phyloP scores from a whole-genome alignment of 331 rosid species.

The Cydonia oblonga region DNA sequence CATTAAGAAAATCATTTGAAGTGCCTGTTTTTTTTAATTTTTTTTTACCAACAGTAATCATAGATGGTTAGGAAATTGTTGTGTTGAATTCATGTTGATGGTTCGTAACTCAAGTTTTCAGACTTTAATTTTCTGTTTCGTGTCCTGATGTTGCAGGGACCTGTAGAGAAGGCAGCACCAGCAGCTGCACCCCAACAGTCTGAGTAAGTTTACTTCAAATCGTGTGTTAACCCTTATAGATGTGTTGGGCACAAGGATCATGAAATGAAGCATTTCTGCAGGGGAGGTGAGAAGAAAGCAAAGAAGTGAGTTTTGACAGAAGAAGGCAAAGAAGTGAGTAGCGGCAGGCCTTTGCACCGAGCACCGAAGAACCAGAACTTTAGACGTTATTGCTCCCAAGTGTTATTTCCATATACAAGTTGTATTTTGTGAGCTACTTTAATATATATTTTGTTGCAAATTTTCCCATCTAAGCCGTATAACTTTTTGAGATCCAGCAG shows the following conservation, averaged over 20 bases:
- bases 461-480: no score
- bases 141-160: conserved; percentile 21
- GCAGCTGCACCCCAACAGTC: conserved; percentile 15
- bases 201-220: conserved; percentile 7
- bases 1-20: neutral
- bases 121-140: neutral
- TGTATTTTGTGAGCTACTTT: neutral
- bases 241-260: neutral
- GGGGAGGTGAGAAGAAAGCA: conserved; percentile 29
- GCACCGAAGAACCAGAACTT: neutral
- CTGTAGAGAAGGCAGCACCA: conserved; percentile 29
- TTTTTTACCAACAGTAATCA: no score
- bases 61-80: no score
- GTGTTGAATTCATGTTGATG: neutral
- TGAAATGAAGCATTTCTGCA: neutral
- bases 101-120: neutral
- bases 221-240: neutral
- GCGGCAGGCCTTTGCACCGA: neutral
- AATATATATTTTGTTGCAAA: no score
- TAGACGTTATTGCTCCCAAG: neutral
- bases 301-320: conserved; percentile 31
- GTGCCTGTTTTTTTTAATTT: no score
- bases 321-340: conserved; percentile 30
- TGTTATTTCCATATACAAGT: neutral
- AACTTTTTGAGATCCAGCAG: conserved; percentile 7